Conservation (phyloP, 1,284 basidiomycete genomes). For the Anthracocystis panici-leucophaei region DNA sequence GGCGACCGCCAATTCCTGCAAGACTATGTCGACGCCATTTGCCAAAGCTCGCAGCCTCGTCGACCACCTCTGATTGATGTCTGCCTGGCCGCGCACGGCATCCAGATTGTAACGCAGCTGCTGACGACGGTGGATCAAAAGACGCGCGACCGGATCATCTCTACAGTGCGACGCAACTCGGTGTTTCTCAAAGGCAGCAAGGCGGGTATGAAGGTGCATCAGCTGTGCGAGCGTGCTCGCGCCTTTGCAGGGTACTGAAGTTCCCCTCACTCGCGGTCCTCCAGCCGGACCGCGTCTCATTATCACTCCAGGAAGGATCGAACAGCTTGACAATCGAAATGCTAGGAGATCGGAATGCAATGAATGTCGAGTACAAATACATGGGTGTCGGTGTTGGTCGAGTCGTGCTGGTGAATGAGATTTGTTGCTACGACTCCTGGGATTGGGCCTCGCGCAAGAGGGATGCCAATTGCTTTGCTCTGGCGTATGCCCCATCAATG, state of each 20-base stretch:
- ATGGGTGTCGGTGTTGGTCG: conserved; percentile 1
- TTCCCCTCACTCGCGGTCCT: neutral
- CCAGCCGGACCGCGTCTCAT: neutral
- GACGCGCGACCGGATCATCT: conserved; percentile 60
- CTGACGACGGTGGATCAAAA: conserved; percentile 58
- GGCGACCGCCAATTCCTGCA: conserved; percentile 46
- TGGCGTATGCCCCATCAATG: conserved; percentile 27
- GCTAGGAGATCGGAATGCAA: conserved; percentile 9
- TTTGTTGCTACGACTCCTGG: neutral
- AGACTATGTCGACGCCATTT: conserved; percentile 56
- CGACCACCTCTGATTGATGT: conserved; percentile 65
- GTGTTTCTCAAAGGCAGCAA: conserved; percentile 67
- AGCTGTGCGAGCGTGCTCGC: conserved; percentile 67
- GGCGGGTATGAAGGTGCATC: conserved; percentile 65
- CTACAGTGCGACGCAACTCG: conserved; percentile 62
- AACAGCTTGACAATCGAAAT: neutral
- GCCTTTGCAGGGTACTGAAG: conserved; percentile 65
- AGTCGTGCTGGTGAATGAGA: neutral
- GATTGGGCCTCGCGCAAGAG: conserved; percentile 28
- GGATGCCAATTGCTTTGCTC: conserved; percentile 19
- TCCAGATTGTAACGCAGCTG: conserved; percentile 68
- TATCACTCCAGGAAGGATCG: neutral
- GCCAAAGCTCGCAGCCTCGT: conserved; percentile 47
- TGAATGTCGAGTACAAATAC: conserved; percentile 40
- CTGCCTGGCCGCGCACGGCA: conserved; percentile 61